Percentiles rank a stretch among this genome's conserved stretches.
These are phyloP conservation scores for Fusarium verrucosum DNA, from an alignment of 2,329 filamentous ascomycete species.

Conservation along the genomic window DNA sequence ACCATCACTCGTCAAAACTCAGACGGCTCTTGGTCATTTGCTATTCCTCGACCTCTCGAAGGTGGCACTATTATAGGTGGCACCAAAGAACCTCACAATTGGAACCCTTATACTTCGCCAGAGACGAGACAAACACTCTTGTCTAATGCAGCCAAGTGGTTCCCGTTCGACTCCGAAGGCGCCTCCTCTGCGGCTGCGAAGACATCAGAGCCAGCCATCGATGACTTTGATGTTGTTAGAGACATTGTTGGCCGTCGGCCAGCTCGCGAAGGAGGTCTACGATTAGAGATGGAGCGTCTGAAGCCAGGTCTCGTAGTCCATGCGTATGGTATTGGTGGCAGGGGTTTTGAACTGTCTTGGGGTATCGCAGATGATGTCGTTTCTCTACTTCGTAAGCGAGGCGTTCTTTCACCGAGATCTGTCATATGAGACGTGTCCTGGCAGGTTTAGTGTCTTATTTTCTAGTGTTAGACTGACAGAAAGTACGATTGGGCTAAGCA, in stretches of 20 bases:
- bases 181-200: accelerated
- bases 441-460: too few relatives aligned
- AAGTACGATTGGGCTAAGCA: too few relatives aligned
- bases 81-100: not conserved
- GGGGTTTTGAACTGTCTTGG: slow-evolving; percentile 8
- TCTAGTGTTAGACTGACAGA: too few relatives aligned
- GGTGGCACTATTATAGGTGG: not conserved
- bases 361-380: not conserved
- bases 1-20: not conserved
- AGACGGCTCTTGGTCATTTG: slow-evolving; percentile 3
- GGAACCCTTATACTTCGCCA: not conserved
- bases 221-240: not conserved
- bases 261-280: slow-evolving; percentile 1
- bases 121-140: not conserved
- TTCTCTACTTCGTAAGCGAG: not conserved
- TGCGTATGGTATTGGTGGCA: slow-evolving; percentile 4
- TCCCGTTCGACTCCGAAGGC: not conserved
- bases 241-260: slow-evolving; percentile 8
- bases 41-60: slow-evolving; percentile 4
- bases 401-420: not conserved
- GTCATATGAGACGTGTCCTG: too few relatives aligned
- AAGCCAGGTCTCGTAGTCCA: not conserved
- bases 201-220: too few relatives aligned
- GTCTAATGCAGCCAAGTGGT: not conserved
- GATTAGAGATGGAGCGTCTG: not conserved